Evolutionary conservation across 2,329 filamentous ascomycete genomes (phyloP), one percentile per base, ranked within the genome.

Genomic region (Bipolaris cookei): DNA sequence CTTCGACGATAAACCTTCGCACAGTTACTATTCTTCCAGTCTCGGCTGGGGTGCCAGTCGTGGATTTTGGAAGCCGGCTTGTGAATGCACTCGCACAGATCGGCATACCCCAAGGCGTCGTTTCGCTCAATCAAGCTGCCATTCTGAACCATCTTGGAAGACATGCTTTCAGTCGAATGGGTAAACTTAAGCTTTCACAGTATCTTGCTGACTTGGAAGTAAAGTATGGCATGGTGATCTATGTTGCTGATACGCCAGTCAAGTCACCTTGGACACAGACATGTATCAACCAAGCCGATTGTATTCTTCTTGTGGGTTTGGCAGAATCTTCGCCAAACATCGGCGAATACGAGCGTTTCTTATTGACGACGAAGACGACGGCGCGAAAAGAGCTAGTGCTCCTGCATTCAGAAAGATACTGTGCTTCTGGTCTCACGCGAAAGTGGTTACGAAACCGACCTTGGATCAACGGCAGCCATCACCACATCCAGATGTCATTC

Each of bases 221-320:
- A 77, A 97, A 97, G 74, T 98, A 96, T 68, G 92, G 94, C 1
- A 86, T 99, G 67, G 92, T 99, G 1, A 82, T 99, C 6, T 99
- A 99, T 72, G 89, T 99, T 56, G 95, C 94, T 49, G 95, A 99
- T 76, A 99, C 96, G 4, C 97, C 88, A 59, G 95, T 98, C 68
- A 98, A 97, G 68, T 92, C 96, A 1, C 93, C 94, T 0, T 99
- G 95, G 95, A 99, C 96, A 0, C 92, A 97, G 71, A 98, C 95
- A 0, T 99, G 96, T 74, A 97, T 99, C 63, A 90, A 90, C 14
- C 95, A 99, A 77, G 95, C 95, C 1, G 95, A 99, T 77, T 97
- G 93, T 66, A 97, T 99, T 62, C 83, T 99, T 6, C 83, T 99
- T 7, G 92, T 99, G 25, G 95, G 92, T 0, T 80, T 98, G 13